These are phyloP conservation scores for Besnoitia besnoiti DNA, from an alignment of 169 alveolate genomes.

Conservation along the genomic window DNA sequence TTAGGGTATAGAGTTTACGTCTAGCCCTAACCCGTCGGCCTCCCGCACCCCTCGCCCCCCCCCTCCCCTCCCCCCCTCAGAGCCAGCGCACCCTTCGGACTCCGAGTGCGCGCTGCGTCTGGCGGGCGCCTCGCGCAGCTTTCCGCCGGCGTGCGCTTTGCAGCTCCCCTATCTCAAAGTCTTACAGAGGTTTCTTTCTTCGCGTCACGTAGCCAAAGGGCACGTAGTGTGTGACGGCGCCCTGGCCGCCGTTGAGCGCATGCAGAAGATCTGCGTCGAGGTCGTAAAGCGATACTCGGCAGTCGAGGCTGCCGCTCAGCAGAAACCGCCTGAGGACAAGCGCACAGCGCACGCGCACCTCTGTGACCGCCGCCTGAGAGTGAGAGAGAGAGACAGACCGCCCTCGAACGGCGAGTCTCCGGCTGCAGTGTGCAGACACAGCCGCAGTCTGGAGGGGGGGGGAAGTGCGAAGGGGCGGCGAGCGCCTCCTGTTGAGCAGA, in stretches of 20 bases:
- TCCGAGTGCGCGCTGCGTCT: no score
- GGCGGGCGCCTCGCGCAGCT: no score
- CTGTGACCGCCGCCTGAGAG: no score
- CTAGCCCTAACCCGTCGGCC: no score
- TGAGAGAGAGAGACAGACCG: no score
- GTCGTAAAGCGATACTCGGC: constrained; percentile 61
- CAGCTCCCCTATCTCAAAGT: no score
- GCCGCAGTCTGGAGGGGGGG: neutral
- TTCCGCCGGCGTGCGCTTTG: no score
- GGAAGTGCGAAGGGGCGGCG: neutral
- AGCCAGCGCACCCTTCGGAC: no score
- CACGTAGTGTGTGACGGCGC: neutral
- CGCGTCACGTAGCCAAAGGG: neutral
- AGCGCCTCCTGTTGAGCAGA: neutral
- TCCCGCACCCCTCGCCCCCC: no score
- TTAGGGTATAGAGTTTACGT: no score
- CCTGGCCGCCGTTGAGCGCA: constrained; percentile 1
- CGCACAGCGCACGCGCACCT: neutral
- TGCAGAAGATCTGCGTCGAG: constrained; percentile 42
- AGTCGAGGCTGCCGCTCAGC: constrained; percentile 65
- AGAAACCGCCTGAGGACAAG: constrained; percentile 48
- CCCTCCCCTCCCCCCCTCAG: no score
- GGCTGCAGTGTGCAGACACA: neutral
- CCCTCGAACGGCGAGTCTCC: neutral
- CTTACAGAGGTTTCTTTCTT: neutral